A percentile compares a stretch with the other conserved stretches of the same genome.
phyloP scores from a whole-genome alignment of 164 flowering plant species.

The Vitis rotundifolia region DNA sequence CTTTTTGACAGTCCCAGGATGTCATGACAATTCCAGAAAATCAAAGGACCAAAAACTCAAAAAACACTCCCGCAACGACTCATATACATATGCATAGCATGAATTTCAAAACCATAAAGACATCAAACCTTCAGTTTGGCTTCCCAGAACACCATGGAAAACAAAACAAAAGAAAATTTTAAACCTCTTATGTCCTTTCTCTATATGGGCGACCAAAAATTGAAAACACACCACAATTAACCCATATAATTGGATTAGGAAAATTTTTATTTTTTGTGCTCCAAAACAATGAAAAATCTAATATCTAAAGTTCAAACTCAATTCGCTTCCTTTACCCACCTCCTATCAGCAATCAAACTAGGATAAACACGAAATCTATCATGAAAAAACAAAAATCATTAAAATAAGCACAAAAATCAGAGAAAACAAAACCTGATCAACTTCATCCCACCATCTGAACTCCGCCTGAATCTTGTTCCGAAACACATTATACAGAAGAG shows the following conservation, averaged over 20 bases:
- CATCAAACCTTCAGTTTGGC: background rate
- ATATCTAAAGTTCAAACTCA: background rate
- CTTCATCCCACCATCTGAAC: conserved; percentile 92
- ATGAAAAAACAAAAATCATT: background rate
- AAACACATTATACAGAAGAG: conserved; percentile 77
- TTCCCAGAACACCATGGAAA: background rate
- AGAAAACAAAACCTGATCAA: conserved; percentile 64
- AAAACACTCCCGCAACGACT: background rate
- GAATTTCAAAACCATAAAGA: background rate
- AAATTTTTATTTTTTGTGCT: too few relatives aligned
- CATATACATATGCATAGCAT: background rate
- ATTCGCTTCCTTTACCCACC: background rate
- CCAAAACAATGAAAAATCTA: background rate
- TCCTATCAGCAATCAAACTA: background rate
- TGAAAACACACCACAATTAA: too few relatives aligned
- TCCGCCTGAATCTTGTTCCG: conserved; percentile 73
- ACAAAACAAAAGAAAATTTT: background rate
- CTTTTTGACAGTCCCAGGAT: too few relatives aligned
- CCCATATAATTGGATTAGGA: too few relatives aligned
- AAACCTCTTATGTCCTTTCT: too few relatives aligned
- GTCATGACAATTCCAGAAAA: background rate
- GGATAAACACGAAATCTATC: background rate
- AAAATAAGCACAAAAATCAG: background rate
- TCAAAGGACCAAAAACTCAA: background rate
- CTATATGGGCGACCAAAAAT: too few relatives aligned